Base-by-base conservation (phyloP, 139 green algal genomes). In the Bryopsis sp. region DNA sequence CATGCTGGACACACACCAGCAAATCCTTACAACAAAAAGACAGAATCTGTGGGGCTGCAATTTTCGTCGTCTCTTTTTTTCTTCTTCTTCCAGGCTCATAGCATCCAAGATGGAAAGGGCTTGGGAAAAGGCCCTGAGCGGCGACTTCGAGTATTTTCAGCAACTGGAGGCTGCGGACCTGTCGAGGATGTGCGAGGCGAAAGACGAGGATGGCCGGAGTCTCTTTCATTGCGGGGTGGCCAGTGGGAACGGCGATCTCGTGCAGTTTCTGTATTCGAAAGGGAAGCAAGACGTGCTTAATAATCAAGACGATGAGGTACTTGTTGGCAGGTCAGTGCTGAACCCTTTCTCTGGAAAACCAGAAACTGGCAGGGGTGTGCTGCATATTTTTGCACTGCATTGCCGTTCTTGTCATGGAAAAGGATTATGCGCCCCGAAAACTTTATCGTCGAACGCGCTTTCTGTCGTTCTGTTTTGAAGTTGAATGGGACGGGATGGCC, bases 71-170 rank as follows among this genome's bases (percentile, higher is more conserved):
- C n/a, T n/a, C n/a, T n/a, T n/a, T n/a, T n/a, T n/a, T n/a, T n/a
- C n/a, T n/a, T n/a, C n/a, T n/a, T n/a, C n/a, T n/a, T n/a, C n/a
- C n/a, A n/a, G n/a, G n/a, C n/a, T n/a, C n/a, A n/a, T n/a, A n/a
- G n/a, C n/a, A n/a, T n/a, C n/a, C n/a, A n/a, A n/a, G 43, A 54
- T 54, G 43, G 43, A 54, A 19, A 54, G 43, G 43, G 43, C 43
- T 11, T 54, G 43, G 15, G 43, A 54, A 19, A 11, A 19, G 11
- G 43, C 43, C 15, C 43, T 11, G 19, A 11, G 19, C 15, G 43
- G 43, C 43, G 43, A 54, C 43, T 19, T 54, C 15, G 15, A 54
- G 43, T 54, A 54, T 19, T 54, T 54, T 19, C 43, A 54, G 43
- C 11, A 54, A 11, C 43, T 54, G 11, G 15, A 11, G 43, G 15